Percentiles rank a stretch among this genome's conserved stretches.
These are phyloP conservation scores for Pyrrhoderma lamaoense DNA, from an alignment of 1,284 basidiomycete genomes.

Conservation along the genomic window DNA sequence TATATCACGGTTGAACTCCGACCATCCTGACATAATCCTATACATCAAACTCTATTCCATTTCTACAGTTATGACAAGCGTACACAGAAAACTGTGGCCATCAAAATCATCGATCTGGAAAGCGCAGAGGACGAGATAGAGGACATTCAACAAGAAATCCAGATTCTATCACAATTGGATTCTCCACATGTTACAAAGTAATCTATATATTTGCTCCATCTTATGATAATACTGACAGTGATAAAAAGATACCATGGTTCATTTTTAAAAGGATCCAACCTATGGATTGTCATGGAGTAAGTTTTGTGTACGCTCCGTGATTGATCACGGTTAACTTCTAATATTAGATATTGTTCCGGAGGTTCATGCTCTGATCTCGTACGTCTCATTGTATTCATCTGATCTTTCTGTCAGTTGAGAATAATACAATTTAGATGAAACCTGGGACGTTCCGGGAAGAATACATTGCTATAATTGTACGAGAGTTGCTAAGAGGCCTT, in stretches of 20 bases:
- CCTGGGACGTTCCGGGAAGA: conserved; percentile 84
- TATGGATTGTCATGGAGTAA: conserved; percentile 99
- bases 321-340: neutral
- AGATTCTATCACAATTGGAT: conserved; percentile 91
- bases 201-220: neutral
- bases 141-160: conserved; percentile 97
- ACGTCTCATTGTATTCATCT: neutral
- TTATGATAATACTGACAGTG: neutral
- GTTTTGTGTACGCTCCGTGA: conserved; percentile 32
- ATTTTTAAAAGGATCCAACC: conserved; percentile 93
- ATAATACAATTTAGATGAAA: conserved; percentile 34
- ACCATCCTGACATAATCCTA: too few relatives aligned
- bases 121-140: conserved; percentile 92
- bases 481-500: conserved; percentile 89
- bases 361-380: conserved; percentile 96
- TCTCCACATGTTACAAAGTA: conserved; percentile 82
- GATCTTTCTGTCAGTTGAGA: neutral
- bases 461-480: conserved; percentile 91
- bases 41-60: conserved; percentile 13
- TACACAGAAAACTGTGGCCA: conserved; percentile 84
- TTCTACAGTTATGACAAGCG: conserved; percentile 76
- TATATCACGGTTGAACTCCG: neutral
- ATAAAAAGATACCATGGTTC: conserved; percentile 90
- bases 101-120: conserved; percentile 78
- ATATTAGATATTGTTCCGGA: conserved; percentile 46